phyloP scores from a whole-genome alignment of 1,284 basidiomycete species.

The Ustilago curta region DNA sequence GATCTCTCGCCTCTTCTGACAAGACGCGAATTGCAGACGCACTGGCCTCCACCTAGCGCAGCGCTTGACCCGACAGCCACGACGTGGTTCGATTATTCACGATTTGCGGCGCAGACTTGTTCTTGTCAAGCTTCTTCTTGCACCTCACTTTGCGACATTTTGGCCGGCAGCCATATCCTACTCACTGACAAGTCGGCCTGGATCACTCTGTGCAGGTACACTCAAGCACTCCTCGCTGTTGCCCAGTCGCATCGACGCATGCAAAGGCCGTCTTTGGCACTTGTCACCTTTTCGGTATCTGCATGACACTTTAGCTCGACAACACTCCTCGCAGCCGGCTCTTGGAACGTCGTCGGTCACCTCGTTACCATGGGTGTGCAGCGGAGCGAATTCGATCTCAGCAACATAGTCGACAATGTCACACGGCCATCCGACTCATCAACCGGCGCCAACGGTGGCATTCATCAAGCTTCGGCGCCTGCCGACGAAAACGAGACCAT shows the following conservation, averaged over 20 bases:
- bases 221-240: background rate
- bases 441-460: slow-evolving; percentile 2
- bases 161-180: background rate
- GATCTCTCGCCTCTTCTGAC: slow-evolving; percentile 8
- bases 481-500: slow-evolving; percentile 19
- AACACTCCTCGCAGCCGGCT: background rate
- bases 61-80: background rate
- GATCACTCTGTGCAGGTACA: background rate
- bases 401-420: slow-evolving; percentile 32
- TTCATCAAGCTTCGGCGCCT: background rate
- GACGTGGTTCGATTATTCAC: background rate
- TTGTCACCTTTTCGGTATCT: too few species aligned
- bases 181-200: background rate
- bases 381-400: slow-evolving; percentile 18
- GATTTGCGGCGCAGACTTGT: background rate
- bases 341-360: background rate
- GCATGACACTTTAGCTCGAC: background rate
- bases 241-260: background rate
- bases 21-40: slow-evolving; percentile 14
- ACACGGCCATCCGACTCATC: slow-evolving; percentile 21
- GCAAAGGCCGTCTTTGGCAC: background rate
- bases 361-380: slow-evolving; percentile 25
- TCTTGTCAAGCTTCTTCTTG: background rate
- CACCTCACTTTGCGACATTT: background rate
- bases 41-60: slow-evolving; percentile 43